Evolutionary conservation across 1,284 basidiomycete species (phyloP), one percentile per base, ranked within the genome.

Genomic region (Tilletia indica): DNA sequence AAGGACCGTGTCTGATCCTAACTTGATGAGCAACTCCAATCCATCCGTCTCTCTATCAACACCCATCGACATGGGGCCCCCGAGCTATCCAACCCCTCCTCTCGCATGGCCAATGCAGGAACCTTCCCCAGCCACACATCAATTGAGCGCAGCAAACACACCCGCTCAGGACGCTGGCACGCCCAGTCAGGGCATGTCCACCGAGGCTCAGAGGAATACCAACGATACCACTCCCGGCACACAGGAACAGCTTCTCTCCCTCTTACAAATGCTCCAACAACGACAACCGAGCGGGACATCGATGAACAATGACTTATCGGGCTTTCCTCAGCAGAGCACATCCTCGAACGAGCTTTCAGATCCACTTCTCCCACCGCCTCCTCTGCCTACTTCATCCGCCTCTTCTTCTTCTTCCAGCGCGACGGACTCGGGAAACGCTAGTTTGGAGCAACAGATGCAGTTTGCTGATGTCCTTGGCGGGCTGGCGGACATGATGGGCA

Each of bases 241-340:
- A 21, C 61, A 64, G 36, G 61, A 34, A n/a, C 61, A 64, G 36
- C 61, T 64, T 38, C 38, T 64, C 19, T 36, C 31, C 3, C 61
- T 64, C 5, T n/a, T 64, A 11, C 31, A 38, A 16, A 34, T 64
- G 34, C 61, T 64, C 16, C 61, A 64, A 39, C 61, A 64, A 42
- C 61, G 61, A 14, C 61, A 64, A 39, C 61, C 61, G 12, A 58
- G 34, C 56, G 51, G 3, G 51, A 54, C 19, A 25, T 8, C 51
- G 25, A 45, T 8, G 42, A 14, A 14, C 42, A 45, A 45, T 45
- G 42, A 8, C 6, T 1, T 9, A 45, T 45, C 14, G 1, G 3
- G 1, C 42, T 3, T 45, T 45, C 6, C 9, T 45, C 42, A 14
- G 42, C 42, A 45, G 42, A 54, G 51, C 51, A 54, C 51, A 48